phyloP scores from a whole-genome alignment of 1,284 basidiomycete genomes.

The Peniophora sp. region DNA sequence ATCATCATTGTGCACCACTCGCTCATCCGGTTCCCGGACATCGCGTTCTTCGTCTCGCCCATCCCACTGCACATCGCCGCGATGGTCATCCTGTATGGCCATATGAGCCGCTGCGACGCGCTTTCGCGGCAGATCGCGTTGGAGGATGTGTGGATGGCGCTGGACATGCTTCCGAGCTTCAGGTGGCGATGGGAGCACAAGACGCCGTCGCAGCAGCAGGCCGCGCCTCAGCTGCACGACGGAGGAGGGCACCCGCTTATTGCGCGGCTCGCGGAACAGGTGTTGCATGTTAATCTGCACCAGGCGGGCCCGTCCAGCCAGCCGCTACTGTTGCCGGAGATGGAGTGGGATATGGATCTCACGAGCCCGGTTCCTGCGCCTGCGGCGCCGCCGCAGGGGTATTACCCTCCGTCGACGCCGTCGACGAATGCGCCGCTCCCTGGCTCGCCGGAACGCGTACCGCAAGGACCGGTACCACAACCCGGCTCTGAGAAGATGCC shows the following conservation, averaged over 20 bases:
- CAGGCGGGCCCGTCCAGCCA: conserved; percentile 48
- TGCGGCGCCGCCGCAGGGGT: background rate
- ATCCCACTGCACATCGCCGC: conserved; percentile 80
- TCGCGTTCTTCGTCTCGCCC: conserved; percentile 78
- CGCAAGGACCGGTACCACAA: conserved; percentile 8
- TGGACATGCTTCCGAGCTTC: conserved; percentile 77
- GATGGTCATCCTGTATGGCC: conserved; percentile 80
- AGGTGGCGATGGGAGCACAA: conserved; percentile 83
- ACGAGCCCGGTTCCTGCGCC: conserved; percentile 9
- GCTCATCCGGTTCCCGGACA: conserved; percentile 72
- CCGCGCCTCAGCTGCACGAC: conserved; percentile 30
- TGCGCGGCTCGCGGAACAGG: conserved; percentile 67
- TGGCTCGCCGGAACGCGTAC: conserved; percentile 5
- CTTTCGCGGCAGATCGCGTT: conserved; percentile 56
- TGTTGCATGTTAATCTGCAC: conserved; percentile 60
- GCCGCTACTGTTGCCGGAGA: conserved; percentile 55
- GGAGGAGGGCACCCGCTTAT: conserved; percentile 75
- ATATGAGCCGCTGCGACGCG: conserved; percentile 66
- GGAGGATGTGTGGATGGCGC: conserved; percentile 75
- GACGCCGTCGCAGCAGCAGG: conserved; percentile 2
- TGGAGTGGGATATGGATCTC: conserved; percentile 59
- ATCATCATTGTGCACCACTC: conserved; percentile 74
- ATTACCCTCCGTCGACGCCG: background rate
- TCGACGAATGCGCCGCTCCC: background rate
- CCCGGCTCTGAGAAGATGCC: conserved; percentile 31